Base-by-base conservation (phyloP, 352 stramenopile species). In the Phytophthora sp. region DNA sequence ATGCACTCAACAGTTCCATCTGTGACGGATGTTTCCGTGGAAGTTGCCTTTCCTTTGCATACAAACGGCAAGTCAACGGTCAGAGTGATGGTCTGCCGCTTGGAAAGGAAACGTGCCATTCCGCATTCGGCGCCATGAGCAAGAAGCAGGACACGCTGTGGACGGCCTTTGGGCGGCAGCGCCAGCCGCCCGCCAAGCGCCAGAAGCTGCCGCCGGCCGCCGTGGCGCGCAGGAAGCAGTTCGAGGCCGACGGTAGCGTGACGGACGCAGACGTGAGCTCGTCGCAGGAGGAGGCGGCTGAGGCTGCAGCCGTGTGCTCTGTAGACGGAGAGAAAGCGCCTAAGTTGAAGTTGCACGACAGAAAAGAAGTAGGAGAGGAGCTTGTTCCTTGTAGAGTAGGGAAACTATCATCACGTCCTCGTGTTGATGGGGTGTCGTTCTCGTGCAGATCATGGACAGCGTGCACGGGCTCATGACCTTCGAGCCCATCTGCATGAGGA, bases 381-480 rank as follows among this genome's bases (percentile, higher is more conserved):
- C 27, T 28, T 43, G 8, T 35, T 12, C 3, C 23, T 18, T 31
- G 15, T 44, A 20, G 17, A 10, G 31, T 42, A 34, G 24, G 18
- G 39, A 45, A 26, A 20, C 1, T n/a, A n/a, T n/a, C n/a, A n/a
- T n/a, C n/a, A n/a, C n/a, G n/a, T n/a, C n/a, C n/a, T n/a, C n/a
- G n/a, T n/a, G n/a, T n/a, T n/a, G n/a, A n/a, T n/a, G n/a, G n/a
- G n/a, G 34, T 31, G 3, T 6, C 66, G n/a, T 17, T 31, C 20
- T 10, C 60, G n/a, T 52, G 30, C 46, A 91, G 85, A 90, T 94
- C 43, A 94, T 91, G 44, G 85, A 94, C 69, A 90, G 76, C 30
- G 78, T 94, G 1, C 85, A 94, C 50, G 85, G 85, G 10, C 67
- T 91, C 18, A 89, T 94, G 49, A 77, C 71, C 34, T 88, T 94